These are phyloP conservation scores for Brassica cretica DNA, from an alignment of 345 rosid species.

Conservation along the genomic window DNA sequence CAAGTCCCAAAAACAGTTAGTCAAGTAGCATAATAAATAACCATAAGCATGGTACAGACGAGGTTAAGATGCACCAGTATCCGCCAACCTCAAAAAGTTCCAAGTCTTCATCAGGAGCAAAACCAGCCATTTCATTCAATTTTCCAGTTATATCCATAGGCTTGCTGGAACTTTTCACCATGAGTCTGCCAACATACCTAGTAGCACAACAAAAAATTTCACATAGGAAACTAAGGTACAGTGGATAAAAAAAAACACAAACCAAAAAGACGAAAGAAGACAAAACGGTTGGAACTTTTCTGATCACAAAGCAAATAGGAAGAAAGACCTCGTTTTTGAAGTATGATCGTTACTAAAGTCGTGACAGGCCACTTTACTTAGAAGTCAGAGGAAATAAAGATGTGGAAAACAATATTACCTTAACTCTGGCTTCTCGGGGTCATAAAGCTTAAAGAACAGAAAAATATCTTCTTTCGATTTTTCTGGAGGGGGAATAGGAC, in stretches of 20 bases:
- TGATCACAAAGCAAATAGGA: background rate
- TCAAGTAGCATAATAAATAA: background rate
- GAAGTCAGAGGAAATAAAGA: background rate
- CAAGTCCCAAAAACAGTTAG: conserved; percentile 6
- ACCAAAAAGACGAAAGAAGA: background rate
- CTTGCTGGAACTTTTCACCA: conserved; percentile 76
- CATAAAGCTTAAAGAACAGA: conserved; percentile 92
- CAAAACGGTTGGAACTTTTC: background rate
- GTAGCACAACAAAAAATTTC: conserved; percentile 14
- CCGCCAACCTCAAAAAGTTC: conserved; percentile 81
- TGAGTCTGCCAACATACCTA: conserved; percentile 79
- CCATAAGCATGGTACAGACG: conserved; percentile 12
- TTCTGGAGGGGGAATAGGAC: conserved; percentile 62
- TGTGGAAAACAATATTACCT: conserved; percentile 47
- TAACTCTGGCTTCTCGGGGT: conserved; percentile 71
- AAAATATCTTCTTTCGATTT: conserved; percentile 85
- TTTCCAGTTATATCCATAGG: conserved; percentile 69
- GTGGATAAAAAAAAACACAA: background rate
- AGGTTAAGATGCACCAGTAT: conserved; percentile 6
- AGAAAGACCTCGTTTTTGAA: conserved; percentile 4
- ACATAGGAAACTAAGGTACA: conserved; percentile 23
- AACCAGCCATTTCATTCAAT: conserved; percentile 89
- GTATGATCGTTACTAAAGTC: background rate
- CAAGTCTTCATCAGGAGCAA: conserved; percentile 77
- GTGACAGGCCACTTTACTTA: conserved; percentile 13